These are phyloP conservation scores for Carex littledalei DNA, from an alignment of 176 grass and related monocot genomes.

Conservation along the genomic window DNA sequence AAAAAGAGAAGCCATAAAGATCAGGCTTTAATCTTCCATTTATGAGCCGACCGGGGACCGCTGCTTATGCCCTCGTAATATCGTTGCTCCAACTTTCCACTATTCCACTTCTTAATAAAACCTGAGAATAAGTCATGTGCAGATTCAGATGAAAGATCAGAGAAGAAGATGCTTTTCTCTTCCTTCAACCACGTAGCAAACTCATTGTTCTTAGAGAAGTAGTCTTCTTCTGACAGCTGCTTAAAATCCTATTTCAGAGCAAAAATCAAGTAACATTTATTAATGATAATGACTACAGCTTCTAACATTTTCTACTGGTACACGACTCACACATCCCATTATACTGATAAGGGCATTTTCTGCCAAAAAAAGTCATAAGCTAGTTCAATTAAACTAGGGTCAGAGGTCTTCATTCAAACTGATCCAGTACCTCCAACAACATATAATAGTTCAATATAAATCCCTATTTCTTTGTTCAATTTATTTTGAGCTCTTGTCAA, in stretches of 20 bases:
- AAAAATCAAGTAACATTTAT: background rate
- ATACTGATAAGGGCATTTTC: background rate
- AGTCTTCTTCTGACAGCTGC: constrained; percentile 91
- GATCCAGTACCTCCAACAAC: background rate
- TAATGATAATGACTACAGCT: background rate
- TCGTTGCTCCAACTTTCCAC: constrained; percentile 41
- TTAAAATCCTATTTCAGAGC: constrained; percentile 43
- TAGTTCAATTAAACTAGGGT: background rate
- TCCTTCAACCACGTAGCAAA: constrained; percentile 88
- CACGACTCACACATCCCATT: background rate
- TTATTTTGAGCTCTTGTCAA: background rate
- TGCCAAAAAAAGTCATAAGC: background rate
- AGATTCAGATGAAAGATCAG: constrained; percentile 69
- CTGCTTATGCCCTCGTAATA: constrained; percentile 73
- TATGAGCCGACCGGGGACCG: constrained; percentile 72
- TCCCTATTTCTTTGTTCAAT: background rate
- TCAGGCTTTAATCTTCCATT: constrained; percentile 80
- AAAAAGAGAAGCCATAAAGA: background rate
- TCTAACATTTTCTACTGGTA: background rate
- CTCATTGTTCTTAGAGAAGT: constrained; percentile 90
- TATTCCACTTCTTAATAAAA: constrained; percentile 88
- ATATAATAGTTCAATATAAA: background rate
- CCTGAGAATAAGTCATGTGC: constrained; percentile 63
- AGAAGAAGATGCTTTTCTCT: constrained; percentile 80
- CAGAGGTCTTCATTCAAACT: background rate